Conservation (phyloP, 2,329 filamentous ascomycete species). For the Capronia coronata region DNA sequence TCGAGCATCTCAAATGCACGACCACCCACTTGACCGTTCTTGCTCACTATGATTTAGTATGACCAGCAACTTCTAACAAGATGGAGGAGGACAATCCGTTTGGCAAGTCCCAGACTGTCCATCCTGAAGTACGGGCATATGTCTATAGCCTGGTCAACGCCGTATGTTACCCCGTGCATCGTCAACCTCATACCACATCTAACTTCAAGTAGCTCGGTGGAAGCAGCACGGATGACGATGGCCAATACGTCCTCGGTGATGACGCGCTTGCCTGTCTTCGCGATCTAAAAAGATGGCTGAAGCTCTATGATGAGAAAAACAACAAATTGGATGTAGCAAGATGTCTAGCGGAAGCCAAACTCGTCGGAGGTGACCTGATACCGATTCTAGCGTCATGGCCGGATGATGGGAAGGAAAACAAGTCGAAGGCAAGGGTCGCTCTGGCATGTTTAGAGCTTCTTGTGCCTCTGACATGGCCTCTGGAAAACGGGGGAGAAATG, state of each 20-base stretch:
- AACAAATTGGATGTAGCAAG: conserved; percentile 92
- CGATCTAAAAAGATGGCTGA: conserved; percentile 91
- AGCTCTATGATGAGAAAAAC: conserved; percentile 85
- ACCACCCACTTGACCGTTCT: background rate
- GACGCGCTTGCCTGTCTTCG: conserved; percentile 86
- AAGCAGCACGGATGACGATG: conserved; percentile 68
- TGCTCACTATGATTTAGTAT: background rate
- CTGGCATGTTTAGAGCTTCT: conserved; percentile 84
- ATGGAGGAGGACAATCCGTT: conserved; percentile 41
- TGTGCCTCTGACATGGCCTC: conserved; percentile 88
- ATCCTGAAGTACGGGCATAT: conserved; percentile 87
- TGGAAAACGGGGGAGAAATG: conserved; percentile 74
- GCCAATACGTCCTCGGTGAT: conserved; percentile 81
- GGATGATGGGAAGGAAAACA: conserved; percentile 64
- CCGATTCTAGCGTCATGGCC: conserved; percentile 82
- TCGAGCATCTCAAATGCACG: background rate
- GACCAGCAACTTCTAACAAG: conserved; percentile 3
- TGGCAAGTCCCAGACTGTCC: conserved; percentile 57
- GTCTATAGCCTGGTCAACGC: conserved; percentile 91
- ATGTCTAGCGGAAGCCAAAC: conserved; percentile 82
- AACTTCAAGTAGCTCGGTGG: conserved; percentile 65
- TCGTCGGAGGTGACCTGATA: conserved; percentile 83
- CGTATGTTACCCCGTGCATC: conserved; percentile 49
- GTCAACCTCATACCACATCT: conserved; percentile 23
- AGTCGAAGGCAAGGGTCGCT: conserved; percentile 69